Percentiles rank a stretch among this genome's conserved stretches.
Conservation (phyloP, 352 stramenopile genomes). For the Nothophytophthora sp. region DNA sequence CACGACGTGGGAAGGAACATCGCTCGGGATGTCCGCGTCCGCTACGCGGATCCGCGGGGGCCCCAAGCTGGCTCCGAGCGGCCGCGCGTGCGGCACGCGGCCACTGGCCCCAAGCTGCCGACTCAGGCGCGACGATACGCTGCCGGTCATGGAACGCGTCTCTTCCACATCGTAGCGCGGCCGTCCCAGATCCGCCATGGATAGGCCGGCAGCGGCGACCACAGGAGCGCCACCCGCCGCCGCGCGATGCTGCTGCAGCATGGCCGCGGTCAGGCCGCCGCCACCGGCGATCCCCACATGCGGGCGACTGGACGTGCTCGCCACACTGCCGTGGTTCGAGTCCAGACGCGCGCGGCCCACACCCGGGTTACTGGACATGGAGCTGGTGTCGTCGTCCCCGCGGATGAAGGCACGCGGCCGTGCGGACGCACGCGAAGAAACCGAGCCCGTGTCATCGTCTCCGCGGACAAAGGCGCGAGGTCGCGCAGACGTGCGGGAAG, state of each 20-base stretch:
- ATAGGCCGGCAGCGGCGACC: conserved; percentile 2
- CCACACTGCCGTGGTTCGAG: conserved; percentile 15
- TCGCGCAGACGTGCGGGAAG: conserved; percentile 20
- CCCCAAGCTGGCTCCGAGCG: conserved; percentile 23
- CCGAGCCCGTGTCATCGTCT: conserved; percentile 33
- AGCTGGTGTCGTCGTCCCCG: conserved; percentile 21
- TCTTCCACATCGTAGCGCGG: conserved; percentile 28
- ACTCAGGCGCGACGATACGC: conserved; percentile 21
- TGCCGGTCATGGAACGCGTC: conserved; percentile 34
- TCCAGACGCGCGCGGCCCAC: conserved; percentile 15
- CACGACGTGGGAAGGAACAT: conserved; percentile 44
- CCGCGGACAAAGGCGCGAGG: conserved; percentile 29
- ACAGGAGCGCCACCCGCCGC: conserved; percentile 1
- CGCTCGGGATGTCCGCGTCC: conserved; percentile 41
- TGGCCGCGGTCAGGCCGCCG: conserved; percentile 35
- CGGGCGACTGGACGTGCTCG: conserved; percentile 18
- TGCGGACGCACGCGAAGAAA: conserved; percentile 24
- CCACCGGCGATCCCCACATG: conserved; percentile 34
- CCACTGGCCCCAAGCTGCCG: conserved; percentile 18
- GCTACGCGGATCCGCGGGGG: conserved; percentile 42
- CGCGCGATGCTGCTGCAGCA: conserved; percentile 37
- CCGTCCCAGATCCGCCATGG: conserved; percentile 19
- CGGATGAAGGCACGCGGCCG: conserved; percentile 26
- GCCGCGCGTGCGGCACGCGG: conserved; percentile 20
- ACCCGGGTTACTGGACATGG: conserved; percentile 32